Evolutionary conservation across 352 stramenopile species (phyloP), one percentile per base, ranked within the genome.

Genomic region (Detonula confervacea): DNA sequence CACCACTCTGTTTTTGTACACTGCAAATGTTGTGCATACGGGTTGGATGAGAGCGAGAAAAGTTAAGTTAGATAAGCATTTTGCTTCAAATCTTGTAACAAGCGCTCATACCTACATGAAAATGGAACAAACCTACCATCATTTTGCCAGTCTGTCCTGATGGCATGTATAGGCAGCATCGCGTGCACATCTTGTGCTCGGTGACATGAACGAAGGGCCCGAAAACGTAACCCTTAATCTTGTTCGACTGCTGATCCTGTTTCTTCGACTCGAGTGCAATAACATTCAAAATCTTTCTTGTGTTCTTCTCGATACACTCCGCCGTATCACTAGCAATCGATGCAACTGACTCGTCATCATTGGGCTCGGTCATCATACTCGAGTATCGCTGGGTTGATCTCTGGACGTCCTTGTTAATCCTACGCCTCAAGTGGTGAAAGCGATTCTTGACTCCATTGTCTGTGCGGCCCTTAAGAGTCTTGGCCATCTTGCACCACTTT

Each of bases 391-490:
- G 57, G 0, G 71, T 16, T 24, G 69, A 67, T 0, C 29, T 30
- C 16, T 71, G 1, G 16, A 76, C 42, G 57, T 83, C 67, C 35
- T 83, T 83, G 16, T 86, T 57, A n/a, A 89, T 37, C 24, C 75
- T 42, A 46, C 74, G 55, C 33, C 66, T 70, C 12, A 89, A 33
- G 52, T 81, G 57, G 66, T 87, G 73, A 46, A 80, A 87, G 11
- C 83, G 39, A 64, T 86, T 86, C 56, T 89, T 89, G 20, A 73
- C 74, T n/a, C 63, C 71, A 70, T 87, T 83, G 33, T 87, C 79
- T 8, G 83, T 81, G 25, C 72, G 47, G 35, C 84, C 77, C n/a
- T 39, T 46, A 20, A 90, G 35, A 6, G 67, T 57, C 27, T 67
- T 81, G 0, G 70, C 61, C 2, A 90, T 84, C 16, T 79, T 73